These are phyloP conservation scores for Globisporangium apiculatum DNA, from an alignment of 352 stramenopile genomes.

Conservation along the genomic window DNA sequence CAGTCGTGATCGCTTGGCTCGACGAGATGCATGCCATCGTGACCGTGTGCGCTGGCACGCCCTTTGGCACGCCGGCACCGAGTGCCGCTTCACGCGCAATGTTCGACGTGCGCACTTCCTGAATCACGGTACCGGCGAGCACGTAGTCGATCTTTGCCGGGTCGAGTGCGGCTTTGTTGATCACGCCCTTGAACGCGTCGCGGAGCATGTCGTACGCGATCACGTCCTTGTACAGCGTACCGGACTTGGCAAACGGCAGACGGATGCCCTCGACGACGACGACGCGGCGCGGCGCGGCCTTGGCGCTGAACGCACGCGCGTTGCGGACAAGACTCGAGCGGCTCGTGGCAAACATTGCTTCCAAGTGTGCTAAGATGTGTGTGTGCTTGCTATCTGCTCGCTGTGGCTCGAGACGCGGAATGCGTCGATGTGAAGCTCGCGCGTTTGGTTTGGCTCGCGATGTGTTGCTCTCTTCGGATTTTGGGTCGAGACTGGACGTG, in stretches of 20 bases:
- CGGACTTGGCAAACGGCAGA: slow-evolving; percentile 93
- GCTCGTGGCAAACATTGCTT: slow-evolving; percentile 19
- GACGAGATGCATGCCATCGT: slow-evolving; percentile 96
- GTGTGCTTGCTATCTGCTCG: background rate
- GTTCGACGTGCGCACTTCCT: slow-evolving; percentile 97
- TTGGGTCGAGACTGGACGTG: too few species aligned
- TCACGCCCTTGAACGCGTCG: slow-evolving; percentile 92
- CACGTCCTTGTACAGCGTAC: slow-evolving; percentile 95
- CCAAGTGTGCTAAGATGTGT: background rate
- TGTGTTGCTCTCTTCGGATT: too few species aligned
- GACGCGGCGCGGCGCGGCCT: slow-evolving; percentile 49
- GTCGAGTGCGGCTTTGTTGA: slow-evolving; percentile 94
- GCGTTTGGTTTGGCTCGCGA: too few species aligned
- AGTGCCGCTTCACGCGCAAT: slow-evolving; percentile 95
- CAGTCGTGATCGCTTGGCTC: slow-evolving; percentile 91
- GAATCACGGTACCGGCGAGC: slow-evolving; percentile 94
- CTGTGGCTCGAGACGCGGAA: background rate
- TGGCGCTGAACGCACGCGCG: slow-evolving; percentile 33
- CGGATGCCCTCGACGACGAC: slow-evolving; percentile 93
- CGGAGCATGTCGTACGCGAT: slow-evolving; percentile 96
- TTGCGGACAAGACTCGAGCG: slow-evolving; percentile 24
- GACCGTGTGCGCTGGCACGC: slow-evolving; percentile 94
- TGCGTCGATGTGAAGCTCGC: background rate
- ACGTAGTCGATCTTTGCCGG: slow-evolving; percentile 96
- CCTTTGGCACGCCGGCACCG: slow-evolving; percentile 92